A percentile compares a stretch with the other conserved stretches of the same genome.
Evolutionary conservation across 139 green algal species (phyloP).

Genomic region (Chlorella vulgaris): DNA sequence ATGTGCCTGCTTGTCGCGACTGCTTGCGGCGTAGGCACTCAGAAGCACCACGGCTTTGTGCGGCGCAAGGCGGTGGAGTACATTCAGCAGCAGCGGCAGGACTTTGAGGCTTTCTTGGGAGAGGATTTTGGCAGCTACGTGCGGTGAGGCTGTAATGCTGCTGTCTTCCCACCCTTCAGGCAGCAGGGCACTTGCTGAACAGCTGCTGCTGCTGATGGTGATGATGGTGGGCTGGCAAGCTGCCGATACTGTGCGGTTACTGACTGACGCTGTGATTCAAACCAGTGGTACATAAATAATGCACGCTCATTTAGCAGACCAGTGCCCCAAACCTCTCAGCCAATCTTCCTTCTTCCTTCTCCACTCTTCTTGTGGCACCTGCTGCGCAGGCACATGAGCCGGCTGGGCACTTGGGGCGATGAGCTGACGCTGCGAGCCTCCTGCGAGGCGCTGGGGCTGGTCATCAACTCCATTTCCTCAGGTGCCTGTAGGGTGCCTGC

Average conservation of each 20-base stretch:
- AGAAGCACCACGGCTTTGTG: conserved; percentile 56
- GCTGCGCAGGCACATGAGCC: conserved; percentile 48
- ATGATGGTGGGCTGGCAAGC: too few species aligned
- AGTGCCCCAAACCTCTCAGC: too few species aligned
- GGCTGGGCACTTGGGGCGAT: conserved; percentile 69
- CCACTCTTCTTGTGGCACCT: neutral
- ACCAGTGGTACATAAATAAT: too few species aligned
- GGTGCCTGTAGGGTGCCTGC: neutral
- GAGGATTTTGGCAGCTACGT: conserved; percentile 43
- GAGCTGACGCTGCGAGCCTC: conserved; percentile 76
- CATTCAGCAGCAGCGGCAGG: conserved; percentile 45
- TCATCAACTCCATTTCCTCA: conserved; percentile 67
- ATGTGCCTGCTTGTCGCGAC: neutral
- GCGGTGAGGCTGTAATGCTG: conserved; percentile 20
- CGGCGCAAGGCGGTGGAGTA: conserved; percentile 51
- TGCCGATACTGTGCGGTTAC: too few species aligned
- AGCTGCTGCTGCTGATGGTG: neutral
- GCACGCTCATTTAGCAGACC: too few species aligned
- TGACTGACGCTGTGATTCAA: too few species aligned
- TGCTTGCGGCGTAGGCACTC: conserved; percentile 34
- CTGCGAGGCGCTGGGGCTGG: conserved; percentile 59
- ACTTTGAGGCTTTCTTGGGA: conserved; percentile 61
- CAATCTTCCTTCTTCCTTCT: neutral
- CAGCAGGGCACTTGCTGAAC: too few species aligned
- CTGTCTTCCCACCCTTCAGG: too few species aligned